A percentile compares a stretch with the other conserved stretches of the same genome.
phyloP scores from a whole-genome alignment of 176 grass and related monocot genomes.

The Hordeum vulgare region MorexV3_pseudomolecules_assembly NC_058523.1:385174695-385175194 shows the following conservation, averaged over 20 bases:
- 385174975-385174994: background rate
- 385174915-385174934: background rate
- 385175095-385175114: too few species aligned
- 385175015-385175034: too few species aligned
- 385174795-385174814: background rate
- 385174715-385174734: background rate
- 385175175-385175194: too few species aligned
- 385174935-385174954: background rate
- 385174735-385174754: constrained; percentile 1
- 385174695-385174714: background rate
- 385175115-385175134: too few species aligned
- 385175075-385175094: too few species aligned
- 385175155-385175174: too few species aligned
- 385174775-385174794: constrained; percentile 2
- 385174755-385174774: constrained; percentile 9
- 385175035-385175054: too few species aligned
- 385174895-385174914: background rate
- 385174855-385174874: background rate
- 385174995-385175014: background rate
- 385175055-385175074: too few species aligned
- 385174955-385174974: background rate
- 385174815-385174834: background rate
- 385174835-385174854: background rate
- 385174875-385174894: background rate
- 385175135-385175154: too few species aligned